Base-by-base conservation (phyloP, 371 early-diverging fungal genomes). In the Mortierella sp. region DNA sequence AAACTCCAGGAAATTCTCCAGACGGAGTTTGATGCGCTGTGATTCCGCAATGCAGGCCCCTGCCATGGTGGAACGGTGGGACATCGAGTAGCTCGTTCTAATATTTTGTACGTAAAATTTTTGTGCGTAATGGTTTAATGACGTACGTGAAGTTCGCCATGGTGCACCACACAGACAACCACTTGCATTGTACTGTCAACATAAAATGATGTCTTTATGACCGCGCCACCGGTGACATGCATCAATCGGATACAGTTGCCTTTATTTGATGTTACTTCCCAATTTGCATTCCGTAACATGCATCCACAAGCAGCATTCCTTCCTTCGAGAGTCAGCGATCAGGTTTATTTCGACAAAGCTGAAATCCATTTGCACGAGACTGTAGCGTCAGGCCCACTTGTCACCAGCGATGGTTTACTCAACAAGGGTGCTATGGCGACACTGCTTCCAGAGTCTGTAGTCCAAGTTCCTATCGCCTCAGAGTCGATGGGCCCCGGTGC, bases 291-390 rank as follows among this genome's bases (percentile, higher is more conserved):
- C 37, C 4, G 37, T 14, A 7, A 34, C 37, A 60, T 61, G 56
- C 50, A 27, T 11, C 50, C 8, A 19, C 56, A 34, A 11, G 50
- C 34, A 21, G 53, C 57, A 47, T 72, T 48, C 52, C 58, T 72
- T 9, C 73, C 73, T 2, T 50, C 67, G 2, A 34, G 50, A 5
- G 73, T 72, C 34, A 19, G 50, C 50, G 67, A 72, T 11, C 51
- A 66, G 3, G 59, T 72, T 28, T 62, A 42, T 27, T 57, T 47
- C 49, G 53, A 65, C 43, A 21, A 14, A 5, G 12, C 21, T 12
- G 21, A 12, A 6, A 28, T 23, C 30, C 17, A 23, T 21, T 4
- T 55, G 4, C 15, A 27, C 32, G 8, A 47, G 17, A 19, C 47
- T 8, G 11, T 32, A 6, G 24, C 11, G 31, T 19, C 43, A 2